Evolutionary conservation across 2,329 filamentous ascomycete genomes (phyloP).

Genomic region (Aspergillus sp.): DNA sequence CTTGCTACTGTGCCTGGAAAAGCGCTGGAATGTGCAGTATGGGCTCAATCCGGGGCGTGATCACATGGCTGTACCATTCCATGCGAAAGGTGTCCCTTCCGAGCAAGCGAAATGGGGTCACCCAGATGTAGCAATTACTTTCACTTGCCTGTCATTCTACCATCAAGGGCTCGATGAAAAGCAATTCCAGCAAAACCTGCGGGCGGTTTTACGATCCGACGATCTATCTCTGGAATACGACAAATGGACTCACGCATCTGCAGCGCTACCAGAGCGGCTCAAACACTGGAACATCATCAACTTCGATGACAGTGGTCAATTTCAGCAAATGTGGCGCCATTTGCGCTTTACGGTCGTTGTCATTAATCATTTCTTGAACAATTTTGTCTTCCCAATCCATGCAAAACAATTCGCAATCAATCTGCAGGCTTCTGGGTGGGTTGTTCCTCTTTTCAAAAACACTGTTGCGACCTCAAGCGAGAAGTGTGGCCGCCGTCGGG

Average conservation of each 20-base stretch:
- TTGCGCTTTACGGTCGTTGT: slow-evolving; percentile 52
- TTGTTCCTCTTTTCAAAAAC: slow-evolving; percentile 53
- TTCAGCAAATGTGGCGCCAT: slow-evolving; percentile 51
- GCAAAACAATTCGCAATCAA: slow-evolving; percentile 66
- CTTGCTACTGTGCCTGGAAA: slow-evolving; percentile 59
- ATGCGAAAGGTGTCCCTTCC: slow-evolving; percentile 64
- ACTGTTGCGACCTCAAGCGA: neutral
- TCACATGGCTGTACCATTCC: slow-evolving; percentile 61
- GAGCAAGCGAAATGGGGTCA: slow-evolving; percentile 67
- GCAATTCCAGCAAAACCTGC: slow-evolving; percentile 53
- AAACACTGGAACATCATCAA: slow-evolving; percentile 59
- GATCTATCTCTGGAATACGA: slow-evolving; percentile 60
- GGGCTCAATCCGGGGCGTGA: slow-evolving; percentile 54
- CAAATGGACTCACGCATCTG: slow-evolving; percentile 44
- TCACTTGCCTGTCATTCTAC: slow-evolving; percentile 69
- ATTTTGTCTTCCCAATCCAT: slow-evolving; percentile 64
- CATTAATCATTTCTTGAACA: slow-evolving; percentile 62
- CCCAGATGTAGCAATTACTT: slow-evolving; percentile 63
- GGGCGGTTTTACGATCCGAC: slow-evolving; percentile 55
- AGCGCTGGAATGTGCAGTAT: slow-evolving; percentile 68
- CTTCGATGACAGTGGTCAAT: slow-evolving; percentile 55
- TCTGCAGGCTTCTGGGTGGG: slow-evolving; percentile 66
- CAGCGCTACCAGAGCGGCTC: slow-evolving; percentile 47
- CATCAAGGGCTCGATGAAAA: slow-evolving; percentile 55
- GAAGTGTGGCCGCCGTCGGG: slow-evolving; percentile 13